These are phyloP conservation scores for Pyrenophora seminiperda DNA, from an alignment of 2,329 filamentous ascomycete genomes.

Conservation along the genomic window DNA sequence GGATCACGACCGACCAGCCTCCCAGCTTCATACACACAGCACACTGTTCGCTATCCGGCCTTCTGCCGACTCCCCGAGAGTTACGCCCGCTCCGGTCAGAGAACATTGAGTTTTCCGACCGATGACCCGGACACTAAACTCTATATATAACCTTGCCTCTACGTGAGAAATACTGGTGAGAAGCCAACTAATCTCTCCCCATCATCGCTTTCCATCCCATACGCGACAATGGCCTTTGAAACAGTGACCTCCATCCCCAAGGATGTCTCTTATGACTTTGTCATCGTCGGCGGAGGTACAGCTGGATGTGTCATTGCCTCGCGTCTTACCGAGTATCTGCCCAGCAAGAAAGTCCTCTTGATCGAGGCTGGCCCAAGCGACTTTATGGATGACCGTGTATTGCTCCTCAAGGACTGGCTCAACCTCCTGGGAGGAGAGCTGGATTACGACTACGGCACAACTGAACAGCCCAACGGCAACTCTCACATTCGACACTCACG, in stretches of 20 bases:
- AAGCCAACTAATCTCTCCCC: constrained; percentile 6
- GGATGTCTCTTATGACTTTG: constrained; percentile 74
- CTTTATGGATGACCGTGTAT: constrained; percentile 83
- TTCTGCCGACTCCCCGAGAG: constrained; percentile 17
- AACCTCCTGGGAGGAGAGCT: constrained; percentile 80
- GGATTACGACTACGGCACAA: constrained; percentile 89
- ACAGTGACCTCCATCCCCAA: constrained; percentile 67
- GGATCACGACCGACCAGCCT: constrained; percentile 11
- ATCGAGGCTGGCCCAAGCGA: constrained; percentile 91
- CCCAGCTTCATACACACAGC: constrained; percentile 12
- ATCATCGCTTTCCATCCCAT: constrained; percentile 3
- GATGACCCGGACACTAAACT: background rate
- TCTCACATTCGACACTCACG: constrained; percentile 90
- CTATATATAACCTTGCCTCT: constrained; percentile 11
- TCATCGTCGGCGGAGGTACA: constrained; percentile 84
- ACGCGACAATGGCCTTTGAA: constrained; percentile 34
- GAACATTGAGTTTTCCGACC: constrained; percentile 1
- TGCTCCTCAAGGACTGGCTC: constrained; percentile 87
- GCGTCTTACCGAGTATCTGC: constrained; percentile 80
- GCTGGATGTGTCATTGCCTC: constrained; percentile 84
- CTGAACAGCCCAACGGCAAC: constrained; percentile 89
- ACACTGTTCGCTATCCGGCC: constrained; percentile 8
- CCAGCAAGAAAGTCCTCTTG: constrained; percentile 77
- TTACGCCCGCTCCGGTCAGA: constrained; percentile 2
- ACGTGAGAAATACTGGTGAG: constrained; percentile 2